Conservation (phyloP, 768 basidiomycete genomes). For the Austroboletus eburneus region DNA sequence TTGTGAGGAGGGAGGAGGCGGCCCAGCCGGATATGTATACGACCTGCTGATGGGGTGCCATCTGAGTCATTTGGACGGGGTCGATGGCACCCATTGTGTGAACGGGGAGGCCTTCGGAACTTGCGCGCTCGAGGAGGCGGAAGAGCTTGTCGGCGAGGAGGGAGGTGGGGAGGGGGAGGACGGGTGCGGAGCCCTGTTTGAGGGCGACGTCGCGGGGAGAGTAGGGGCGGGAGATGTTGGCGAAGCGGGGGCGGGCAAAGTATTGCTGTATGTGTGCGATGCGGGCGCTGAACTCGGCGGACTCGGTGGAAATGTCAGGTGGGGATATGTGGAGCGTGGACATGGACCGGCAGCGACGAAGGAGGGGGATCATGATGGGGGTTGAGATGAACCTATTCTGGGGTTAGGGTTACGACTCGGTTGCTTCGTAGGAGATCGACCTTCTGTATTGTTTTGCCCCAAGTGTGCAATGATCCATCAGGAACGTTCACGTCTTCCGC, state of each 20-base stretch:
- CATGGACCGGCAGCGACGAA: constrained; percentile 29
- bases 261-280: constrained; percentile 64
- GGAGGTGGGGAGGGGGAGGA: constrained; percentile 69
- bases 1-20: constrained; percentile 79
- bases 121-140: constrained; percentile 56
- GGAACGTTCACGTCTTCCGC: constrained; percentile 12
- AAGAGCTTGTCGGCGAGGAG: constrained; percentile 87
- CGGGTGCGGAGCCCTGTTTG: constrained; percentile 85
- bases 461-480: constrained; percentile 4
- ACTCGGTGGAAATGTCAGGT: constrained; percentile 56
- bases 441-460: constrained; percentile 11
- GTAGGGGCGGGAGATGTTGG: constrained; percentile 73
- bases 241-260: constrained; percentile 74
- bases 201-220: constrained; percentile 73
- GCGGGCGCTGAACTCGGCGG: constrained; percentile 54
- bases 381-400: constrained; percentile 35
- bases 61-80: constrained; percentile 92
- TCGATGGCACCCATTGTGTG: constrained; percentile 94
- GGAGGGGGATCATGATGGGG: constrained; percentile 19
- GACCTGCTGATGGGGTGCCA: constrained; percentile 81
- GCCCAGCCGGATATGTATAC: constrained; percentile 96
- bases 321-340: constrained; percentile 35
- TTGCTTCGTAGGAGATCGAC: constrained; percentile 12
- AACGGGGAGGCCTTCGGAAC: constrained; percentile 61
- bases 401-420: constrained; percentile 31